phyloP scores from a whole-genome alignment of 2,329 filamentous ascomycete species.

The Apiospora aurea region DNA sequence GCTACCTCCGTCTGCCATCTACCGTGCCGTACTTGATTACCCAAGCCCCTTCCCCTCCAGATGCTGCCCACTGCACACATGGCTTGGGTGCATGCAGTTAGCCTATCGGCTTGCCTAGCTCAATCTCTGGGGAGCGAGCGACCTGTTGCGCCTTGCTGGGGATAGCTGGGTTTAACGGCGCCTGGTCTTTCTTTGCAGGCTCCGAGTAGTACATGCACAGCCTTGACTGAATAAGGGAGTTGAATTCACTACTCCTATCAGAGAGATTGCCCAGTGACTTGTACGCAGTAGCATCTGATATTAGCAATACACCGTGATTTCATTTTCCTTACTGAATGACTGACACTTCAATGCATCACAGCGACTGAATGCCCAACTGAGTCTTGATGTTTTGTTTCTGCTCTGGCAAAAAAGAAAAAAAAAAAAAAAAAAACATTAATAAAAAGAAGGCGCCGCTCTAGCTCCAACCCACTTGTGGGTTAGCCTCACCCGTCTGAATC shows the following conservation, averaged over 20 bases:
- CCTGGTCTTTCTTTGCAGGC: background rate
- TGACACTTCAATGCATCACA: background rate
- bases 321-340: background rate
- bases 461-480: background rate
- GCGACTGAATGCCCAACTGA: background rate
- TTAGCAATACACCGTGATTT: background rate
- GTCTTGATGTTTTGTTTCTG: background rate
- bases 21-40: background rate
- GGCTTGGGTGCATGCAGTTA: too few relatives aligned
- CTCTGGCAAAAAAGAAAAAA: background rate
- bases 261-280: background rate
- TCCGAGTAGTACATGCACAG: slow-evolving; percentile 14
- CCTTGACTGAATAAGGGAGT: slow-evolving; percentile 21
- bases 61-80: too few relatives aligned
- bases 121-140: too few relatives aligned
- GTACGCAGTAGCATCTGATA: background rate
- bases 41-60: background rate
- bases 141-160: background rate
- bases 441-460: background rate
- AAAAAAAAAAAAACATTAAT: background rate
- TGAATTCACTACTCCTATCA: background rate
- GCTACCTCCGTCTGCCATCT: background rate
- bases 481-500: slow-evolving; percentile 19
- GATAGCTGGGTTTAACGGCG: slow-evolving; percentile 18
- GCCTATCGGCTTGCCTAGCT: too few relatives aligned